These are phyloP conservation scores for Pleurotus salmoneostramineus DNA, from an alignment of 768 basidiomycete genomes.

Conservation along the genomic window DNA sequence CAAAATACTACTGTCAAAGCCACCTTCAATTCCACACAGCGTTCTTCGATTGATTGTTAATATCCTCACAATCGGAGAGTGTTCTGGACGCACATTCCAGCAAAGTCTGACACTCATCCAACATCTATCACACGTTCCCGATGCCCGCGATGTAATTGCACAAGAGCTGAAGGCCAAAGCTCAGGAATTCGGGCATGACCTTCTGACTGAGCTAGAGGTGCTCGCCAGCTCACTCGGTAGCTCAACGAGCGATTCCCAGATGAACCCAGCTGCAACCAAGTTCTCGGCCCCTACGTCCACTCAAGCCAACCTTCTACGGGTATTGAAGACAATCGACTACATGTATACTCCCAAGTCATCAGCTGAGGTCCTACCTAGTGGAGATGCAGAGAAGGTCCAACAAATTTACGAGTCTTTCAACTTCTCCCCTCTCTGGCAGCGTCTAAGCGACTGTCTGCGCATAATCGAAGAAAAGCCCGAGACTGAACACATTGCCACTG, in stretches of 20 bases:
- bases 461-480: slow-evolving; percentile 78
- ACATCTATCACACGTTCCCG: slow-evolving; percentile 84
- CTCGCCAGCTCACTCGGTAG: slow-evolving; percentile 61
- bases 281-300: slow-evolving; percentile 93
- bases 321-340: slow-evolving; percentile 97
- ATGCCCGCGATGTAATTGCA: slow-evolving; percentile 85
- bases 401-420: slow-evolving; percentile 89
- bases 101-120: slow-evolving; percentile 90
- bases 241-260: slow-evolving; percentile 49
- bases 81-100: slow-evolving; percentile 94
- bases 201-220: slow-evolving; percentile 76
- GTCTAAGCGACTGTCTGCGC: slow-evolving; percentile 85
- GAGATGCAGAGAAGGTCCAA: slow-evolving; percentile 79
- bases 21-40: slow-evolving; percentile 81
- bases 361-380: slow-evolving; percentile 28
- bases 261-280: slow-evolving; percentile 73
- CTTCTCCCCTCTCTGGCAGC: slow-evolving; percentile 84
- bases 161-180: slow-evolving; percentile 84
- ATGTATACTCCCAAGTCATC: slow-evolving; percentile 72
- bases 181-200: slow-evolving; percentile 77
- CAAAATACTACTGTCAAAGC: slow-evolving; percentile 55
- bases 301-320: slow-evolving; percentile 93
- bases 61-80: slow-evolving; percentile 96
- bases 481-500: slow-evolving; percentile 85
- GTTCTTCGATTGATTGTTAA: slow-evolving; percentile 93